phyloP scores from a whole-genome alignment of 2,329 filamentous ascomycete species.

The Thelonectria blattea region DNA sequence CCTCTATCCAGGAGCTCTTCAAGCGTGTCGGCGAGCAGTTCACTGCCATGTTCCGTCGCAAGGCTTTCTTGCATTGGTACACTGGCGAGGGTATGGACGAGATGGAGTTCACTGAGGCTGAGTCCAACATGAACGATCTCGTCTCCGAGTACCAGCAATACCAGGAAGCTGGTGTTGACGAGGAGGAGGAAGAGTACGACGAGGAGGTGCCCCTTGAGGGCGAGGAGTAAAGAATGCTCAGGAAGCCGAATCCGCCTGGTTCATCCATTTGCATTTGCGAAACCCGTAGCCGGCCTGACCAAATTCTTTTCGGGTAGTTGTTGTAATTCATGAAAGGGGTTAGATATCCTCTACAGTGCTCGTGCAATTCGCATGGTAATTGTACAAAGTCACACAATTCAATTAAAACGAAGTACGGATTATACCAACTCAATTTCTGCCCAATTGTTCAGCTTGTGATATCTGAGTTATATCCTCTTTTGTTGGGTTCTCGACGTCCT shows the following conservation, averaged over 20 bases:
- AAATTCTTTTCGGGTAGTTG: conserved; percentile 43
- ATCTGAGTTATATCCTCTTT: not conserved
- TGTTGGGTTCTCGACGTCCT: not conserved
- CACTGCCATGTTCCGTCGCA: conserved; percentile 99
- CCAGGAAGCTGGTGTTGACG: conserved; percentile 90
- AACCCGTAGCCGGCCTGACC: conserved; percentile 34
- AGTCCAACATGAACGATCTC: conserved; percentile 99
- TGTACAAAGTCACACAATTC: conserved; percentile 40
- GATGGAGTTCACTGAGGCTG: conserved; percentile 99
- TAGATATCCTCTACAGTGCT: conserved; percentile 49
- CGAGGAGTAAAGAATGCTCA: conserved; percentile 54
- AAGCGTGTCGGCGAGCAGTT: conserved; percentile 99
- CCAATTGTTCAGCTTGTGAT: too few relatives aligned
- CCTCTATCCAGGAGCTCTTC: conserved; percentile 99
- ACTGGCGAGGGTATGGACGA: conserved; percentile 99
- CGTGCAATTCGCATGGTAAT: conserved; percentile 41
- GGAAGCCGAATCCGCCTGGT: conserved; percentile 10
- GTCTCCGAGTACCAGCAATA: conserved; percentile 99
- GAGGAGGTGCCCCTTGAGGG: conserved; percentile 80
- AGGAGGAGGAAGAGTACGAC: conserved; percentile 95
- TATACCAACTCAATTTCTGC: conserved; percentile 30
- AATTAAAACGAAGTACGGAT: conserved; percentile 39
- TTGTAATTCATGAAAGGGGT: conserved; percentile 44
- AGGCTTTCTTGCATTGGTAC: conserved; percentile 99
- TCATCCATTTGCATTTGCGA: conserved; percentile 11